Base-by-base conservation (phyloP, 495 filamentous ascomycete species). In the Xylaria bambusicola region DNA sequence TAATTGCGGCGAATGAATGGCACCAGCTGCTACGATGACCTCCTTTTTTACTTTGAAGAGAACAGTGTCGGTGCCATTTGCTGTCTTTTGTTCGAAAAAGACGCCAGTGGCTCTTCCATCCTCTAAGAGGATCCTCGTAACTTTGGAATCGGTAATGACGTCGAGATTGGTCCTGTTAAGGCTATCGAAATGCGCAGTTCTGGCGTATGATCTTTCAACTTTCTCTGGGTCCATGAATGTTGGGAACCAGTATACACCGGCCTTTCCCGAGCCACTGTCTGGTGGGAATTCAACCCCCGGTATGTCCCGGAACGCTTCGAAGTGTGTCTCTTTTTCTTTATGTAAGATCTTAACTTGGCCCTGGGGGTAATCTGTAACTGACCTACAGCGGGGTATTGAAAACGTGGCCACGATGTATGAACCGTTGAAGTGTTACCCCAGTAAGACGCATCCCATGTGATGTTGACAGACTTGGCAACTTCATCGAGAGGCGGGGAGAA, bases 21-120 rank as follows among this genome's bases (percentile, higher is more conserved):
- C 75, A 5, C 84, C 84, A 0, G 83, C 83, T 1, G 84, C 77
- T n/a, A 87, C 41, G 45, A 86, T 82, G 12, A 86, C 82, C 64
- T 88, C 85, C 48, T 75, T 77, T 5, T 68, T 72, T 0, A 81
- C 83, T 18, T 62, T 72, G 4, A 82, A 72, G 0, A 58, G 67
- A 0, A 51, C 61, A 6, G 54, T 24, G 0, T 40, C 56, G 0
- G 69, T 75, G 6, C 53, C 21, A 18, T 69, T 71, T 13, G 56
- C 56, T 2, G 29, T 17, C 20, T 36, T 57, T 36, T 59, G 62
- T 29, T 50, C 61, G 45, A 74, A 77, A 12, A 62, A 20, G 1
- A 77, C 72, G 0, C 76, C 76, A 1, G 66, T 70, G 2, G 76
- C 75, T 2, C 56, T 68, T 20, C 68, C 72, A 13, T 71, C 72